Conservation (phyloP, 441 rosid genomes). For the Jatropha multifida region DNA sequence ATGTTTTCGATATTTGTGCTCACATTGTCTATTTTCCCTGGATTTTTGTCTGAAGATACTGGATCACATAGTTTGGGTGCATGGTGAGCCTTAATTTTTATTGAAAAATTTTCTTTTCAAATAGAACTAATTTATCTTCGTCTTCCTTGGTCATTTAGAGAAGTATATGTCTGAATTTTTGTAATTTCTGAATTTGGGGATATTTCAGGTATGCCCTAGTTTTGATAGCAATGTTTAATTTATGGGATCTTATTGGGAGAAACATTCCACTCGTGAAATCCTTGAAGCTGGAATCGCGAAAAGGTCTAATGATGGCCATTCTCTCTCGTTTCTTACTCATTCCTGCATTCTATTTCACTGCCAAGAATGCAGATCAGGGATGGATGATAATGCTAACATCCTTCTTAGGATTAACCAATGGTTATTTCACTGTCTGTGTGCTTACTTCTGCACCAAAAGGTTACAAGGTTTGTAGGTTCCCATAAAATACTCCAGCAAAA, state of each 20-base stretch:
- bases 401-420: slow-evolving; percentile 57
- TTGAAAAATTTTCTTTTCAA: background rate
- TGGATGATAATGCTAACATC: slow-evolving; percentile 73
- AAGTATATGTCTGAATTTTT: background rate
- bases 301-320: slow-evolving; percentile 35
- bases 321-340: slow-evolving; percentile 47
- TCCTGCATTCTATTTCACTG: slow-evolving; percentile 68
- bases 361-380: slow-evolving; percentile 66
- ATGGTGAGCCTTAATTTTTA: slow-evolving; percentile 43
- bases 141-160: background rate
- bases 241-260: slow-evolving; percentile 62
- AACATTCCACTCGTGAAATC: slow-evolving; percentile 43
- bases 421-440: slow-evolving; percentile 66
- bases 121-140: background rate
- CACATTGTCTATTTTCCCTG: slow-evolving; percentile 72
- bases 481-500: background rate
- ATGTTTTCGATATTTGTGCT: slow-evolving; percentile 52
- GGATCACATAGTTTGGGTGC: slow-evolving; percentile 58
- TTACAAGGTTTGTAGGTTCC: slow-evolving; percentile 45
- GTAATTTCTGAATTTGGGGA: background rate
- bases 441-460: slow-evolving; percentile 60
- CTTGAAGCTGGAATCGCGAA: slow-evolving; percentile 53
- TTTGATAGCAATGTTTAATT: slow-evolving; percentile 59
- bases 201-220: slow-evolving; percentile 59
- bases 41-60: slow-evolving; percentile 70